These are phyloP conservation scores for Leccinum boreale DNA, from an alignment of 768 basidiomycete species.

Conservation along the genomic window DNA sequence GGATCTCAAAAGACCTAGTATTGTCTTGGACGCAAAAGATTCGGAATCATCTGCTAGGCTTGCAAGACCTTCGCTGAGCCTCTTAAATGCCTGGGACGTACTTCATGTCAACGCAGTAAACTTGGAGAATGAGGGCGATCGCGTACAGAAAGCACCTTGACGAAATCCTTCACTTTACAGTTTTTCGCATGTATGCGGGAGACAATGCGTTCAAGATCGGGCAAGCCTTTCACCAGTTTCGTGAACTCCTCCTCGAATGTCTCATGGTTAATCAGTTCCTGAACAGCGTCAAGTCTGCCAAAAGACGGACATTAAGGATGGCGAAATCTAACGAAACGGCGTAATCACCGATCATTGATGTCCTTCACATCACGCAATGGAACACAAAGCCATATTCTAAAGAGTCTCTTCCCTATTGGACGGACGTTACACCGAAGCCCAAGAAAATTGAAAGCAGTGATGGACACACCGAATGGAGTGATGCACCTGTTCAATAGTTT, in stretches of 20 bases:
- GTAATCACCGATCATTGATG: slow-evolving; percentile 80
- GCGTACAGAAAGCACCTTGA: slow-evolving; percentile 73
- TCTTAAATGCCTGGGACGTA: slow-evolving; percentile 67
- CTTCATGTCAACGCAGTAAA: slow-evolving; percentile 1
- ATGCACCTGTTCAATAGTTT: slow-evolving; percentile 79
- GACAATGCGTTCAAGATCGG: slow-evolving; percentile 91
- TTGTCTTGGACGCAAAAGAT: slow-evolving; percentile 72
- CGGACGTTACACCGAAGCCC: slow-evolving; percentile 7
- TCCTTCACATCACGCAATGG: slow-evolving; percentile 78
- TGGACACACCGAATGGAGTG: slow-evolving; percentile 78
- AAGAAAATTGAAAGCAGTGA: slow-evolving; percentile 6
- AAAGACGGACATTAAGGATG: slow-evolving; percentile 15
- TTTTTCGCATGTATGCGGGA: slow-evolving; percentile 94
- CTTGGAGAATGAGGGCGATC: background rate
- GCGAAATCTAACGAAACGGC: slow-evolving; percentile 8
- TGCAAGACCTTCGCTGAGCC: slow-evolving; percentile 63
- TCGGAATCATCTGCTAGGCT: slow-evolving; percentile 63
- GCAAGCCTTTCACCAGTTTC: slow-evolving; percentile 73
- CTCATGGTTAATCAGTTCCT: slow-evolving; percentile 82
- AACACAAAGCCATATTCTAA: slow-evolving; percentile 95
- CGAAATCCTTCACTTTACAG: slow-evolving; percentile 83
- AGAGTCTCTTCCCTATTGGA: slow-evolving; percentile 81
- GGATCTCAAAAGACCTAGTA: slow-evolving; percentile 69
- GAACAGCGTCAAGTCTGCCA: slow-evolving; percentile 84
- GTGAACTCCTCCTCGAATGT: slow-evolving; percentile 76